A percentile compares a stretch with the other conserved stretches of the same genome.
These are phyloP conservation scores for Naganishia randhawae DNA, from an alignment of 768 basidiomycete genomes.

Conservation along the genomic window DNA sequence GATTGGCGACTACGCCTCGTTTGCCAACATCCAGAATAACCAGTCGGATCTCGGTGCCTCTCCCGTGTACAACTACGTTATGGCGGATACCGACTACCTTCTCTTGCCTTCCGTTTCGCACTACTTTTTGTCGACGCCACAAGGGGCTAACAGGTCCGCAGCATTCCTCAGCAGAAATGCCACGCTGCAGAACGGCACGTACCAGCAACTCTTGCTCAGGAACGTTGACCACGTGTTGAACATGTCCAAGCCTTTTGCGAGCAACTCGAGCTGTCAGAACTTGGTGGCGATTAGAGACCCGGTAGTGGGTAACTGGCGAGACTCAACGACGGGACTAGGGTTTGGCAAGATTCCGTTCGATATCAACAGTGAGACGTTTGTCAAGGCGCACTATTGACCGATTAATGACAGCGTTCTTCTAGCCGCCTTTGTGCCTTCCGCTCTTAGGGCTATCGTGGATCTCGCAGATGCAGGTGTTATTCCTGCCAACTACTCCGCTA, in stretches of 20 bases:
- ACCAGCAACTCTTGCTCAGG: slow-evolving; percentile 52
- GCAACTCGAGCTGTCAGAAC: slow-evolving; percentile 40
- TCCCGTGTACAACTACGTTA: slow-evolving; percentile 51
- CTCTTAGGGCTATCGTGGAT: slow-evolving; percentile 51
- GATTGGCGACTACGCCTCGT: slow-evolving; percentile 53
- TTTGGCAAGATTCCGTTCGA: slow-evolving; percentile 56
- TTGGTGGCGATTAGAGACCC: slow-evolving; percentile 53
- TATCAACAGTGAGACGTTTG: slow-evolving; percentile 46
- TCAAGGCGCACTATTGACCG: neutral
- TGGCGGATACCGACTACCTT: slow-evolving; percentile 55
- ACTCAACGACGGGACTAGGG: slow-evolving; percentile 54
- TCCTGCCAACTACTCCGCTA: slow-evolving; percentile 35
- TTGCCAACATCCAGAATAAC: slow-evolving; percentile 53
- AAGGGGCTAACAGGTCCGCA: slow-evolving; percentile 51
- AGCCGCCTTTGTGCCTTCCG: slow-evolving; percentile 54
- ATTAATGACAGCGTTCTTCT: neutral
- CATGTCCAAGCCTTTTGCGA: slow-evolving; percentile 53
- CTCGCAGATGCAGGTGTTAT: slow-evolving; percentile 49
- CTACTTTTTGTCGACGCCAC: slow-evolving; percentile 55
- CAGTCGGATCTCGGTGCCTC: slow-evolving; percentile 52
- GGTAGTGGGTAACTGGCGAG: slow-evolving; percentile 56
- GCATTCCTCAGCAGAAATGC: slow-evolving; percentile 51
- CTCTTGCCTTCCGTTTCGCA: slow-evolving; percentile 54
- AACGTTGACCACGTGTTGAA: slow-evolving; percentile 53
- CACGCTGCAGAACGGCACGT: slow-evolving; percentile 54